Conservation (phyloP, 345 rosid genomes). For the Brassica carinata region DNA sequence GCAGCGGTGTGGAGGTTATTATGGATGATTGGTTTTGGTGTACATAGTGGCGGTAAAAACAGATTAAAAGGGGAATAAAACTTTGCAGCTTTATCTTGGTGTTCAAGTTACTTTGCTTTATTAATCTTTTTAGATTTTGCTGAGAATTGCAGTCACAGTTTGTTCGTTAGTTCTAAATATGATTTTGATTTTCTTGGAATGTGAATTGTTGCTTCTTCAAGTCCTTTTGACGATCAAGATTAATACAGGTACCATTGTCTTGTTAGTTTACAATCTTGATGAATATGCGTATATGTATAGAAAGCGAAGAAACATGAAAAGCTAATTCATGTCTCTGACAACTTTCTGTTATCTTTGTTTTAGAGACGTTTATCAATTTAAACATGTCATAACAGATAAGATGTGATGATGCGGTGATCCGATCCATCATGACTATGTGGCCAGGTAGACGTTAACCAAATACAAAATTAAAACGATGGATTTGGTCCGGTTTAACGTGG, state of each 20-base stretch:
- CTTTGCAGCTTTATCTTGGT: not conserved
- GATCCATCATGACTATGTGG: not conserved
- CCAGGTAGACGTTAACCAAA: not conserved
- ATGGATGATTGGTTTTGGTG: slow-evolving; percentile 1
- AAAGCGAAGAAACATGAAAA: not conserved
- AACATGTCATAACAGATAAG: not conserved
- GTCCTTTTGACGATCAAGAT: not conserved
- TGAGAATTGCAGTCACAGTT: not conserved
- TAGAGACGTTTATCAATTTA: too few relatives aligned
- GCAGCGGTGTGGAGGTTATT: too few relatives aligned
- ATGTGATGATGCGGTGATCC: not conserved
- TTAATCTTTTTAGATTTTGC: not conserved
- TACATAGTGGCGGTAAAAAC: not conserved
- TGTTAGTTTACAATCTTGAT: not conserved
- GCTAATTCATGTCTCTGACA: not conserved
- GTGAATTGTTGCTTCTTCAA: not conserved
- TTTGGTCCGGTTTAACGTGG: slow-evolving; percentile 12
- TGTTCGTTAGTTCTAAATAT: not conserved
- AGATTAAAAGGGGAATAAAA: not conserved
- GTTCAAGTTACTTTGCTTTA: slow-evolving; percentile 11
- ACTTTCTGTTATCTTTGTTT: too few relatives aligned
- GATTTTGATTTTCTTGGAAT: not conserved
- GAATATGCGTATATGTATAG: not conserved
- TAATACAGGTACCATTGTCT: not conserved
- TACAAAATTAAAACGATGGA: not conserved